Percentiles rank a stretch among this genome's conserved stretches.
Conservation (phyloP, 2,329 filamentous ascomycete species). For the Thielaviopsis cerberus region DNA sequence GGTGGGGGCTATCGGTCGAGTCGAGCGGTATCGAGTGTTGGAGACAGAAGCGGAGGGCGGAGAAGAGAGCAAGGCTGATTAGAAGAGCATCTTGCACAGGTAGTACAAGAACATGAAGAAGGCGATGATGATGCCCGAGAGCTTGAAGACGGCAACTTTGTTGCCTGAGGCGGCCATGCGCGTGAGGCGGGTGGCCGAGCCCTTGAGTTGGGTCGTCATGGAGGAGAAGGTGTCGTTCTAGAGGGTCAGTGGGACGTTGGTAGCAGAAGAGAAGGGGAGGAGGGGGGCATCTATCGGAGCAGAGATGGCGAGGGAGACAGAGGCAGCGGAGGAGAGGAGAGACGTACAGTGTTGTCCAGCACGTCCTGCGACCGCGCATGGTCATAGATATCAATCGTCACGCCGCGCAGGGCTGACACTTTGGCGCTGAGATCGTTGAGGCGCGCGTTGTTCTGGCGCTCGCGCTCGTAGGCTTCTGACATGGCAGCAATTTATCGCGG, state of each 20-base stretch:
- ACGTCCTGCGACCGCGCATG: conserved; percentile 75
- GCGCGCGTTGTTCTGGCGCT: conserved; percentile 84
- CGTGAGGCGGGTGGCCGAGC: conserved; percentile 62
- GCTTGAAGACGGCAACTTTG: conserved; percentile 75
- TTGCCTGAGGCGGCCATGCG: conserved; percentile 86
- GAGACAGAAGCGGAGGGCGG: background rate
- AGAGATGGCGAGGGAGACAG: background rate
- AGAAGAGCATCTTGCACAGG: conserved; percentile 44
- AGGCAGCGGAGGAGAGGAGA: background rate
- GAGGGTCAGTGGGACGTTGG: background rate
- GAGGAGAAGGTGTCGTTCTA: conserved; percentile 74
- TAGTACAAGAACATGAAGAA: conserved; percentile 61
- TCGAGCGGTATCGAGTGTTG: background rate
- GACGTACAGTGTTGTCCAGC: conserved; percentile 65
- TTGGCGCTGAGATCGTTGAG: conserved; percentile 81
- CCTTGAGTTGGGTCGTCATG: conserved; percentile 66
- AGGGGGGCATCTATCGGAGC: background rate
- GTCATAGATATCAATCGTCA: conserved; percentile 96
- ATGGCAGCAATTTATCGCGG: conserved; percentile 23
- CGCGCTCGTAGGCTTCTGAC: conserved; percentile 62
- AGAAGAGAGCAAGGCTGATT: conserved; percentile 13
- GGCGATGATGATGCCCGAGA: conserved; percentile 65
- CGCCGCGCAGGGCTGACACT: conserved; percentile 75
- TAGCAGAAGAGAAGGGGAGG: background rate
- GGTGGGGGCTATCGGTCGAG: background rate